Evolutionary conservation across 306 rosid species (phyloP), one percentile per base, ranked within the genome.

Genomic region (Cucumis melo): DNA sequence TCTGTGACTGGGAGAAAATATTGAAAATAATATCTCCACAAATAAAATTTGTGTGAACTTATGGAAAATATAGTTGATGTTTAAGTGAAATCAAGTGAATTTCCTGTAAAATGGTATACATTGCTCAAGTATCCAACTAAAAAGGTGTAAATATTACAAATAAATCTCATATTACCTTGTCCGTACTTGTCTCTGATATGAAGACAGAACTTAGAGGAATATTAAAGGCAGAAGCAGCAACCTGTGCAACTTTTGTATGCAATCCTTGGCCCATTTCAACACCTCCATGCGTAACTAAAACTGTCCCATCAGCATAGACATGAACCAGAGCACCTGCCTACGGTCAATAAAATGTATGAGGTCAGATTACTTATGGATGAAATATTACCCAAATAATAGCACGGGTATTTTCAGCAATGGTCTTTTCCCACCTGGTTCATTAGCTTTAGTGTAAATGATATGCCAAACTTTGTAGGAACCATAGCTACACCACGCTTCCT

Each of bases 201-300:
- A 94, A 91, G 87, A 94, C 96, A 23, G 95, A 87, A 85, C 84
- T 82, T 77, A 94, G 95, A 73, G 97, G 91, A 81, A 94, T 89
- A 82, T 80, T 79, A 81, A 91, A 94, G 80, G 96, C 96, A 71
- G 98, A 94, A 80, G 97, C 97, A 74, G 98, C 98, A 84, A 94
- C 75, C 85, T 91, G 97, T 60, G 98, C 96, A 80, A 94, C 89
- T 84, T 94, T 94, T 41, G 98, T 91, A 78, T 94, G 98, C 77
- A 94, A 86, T 73, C 98, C 98, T 88, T 94, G 98, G 78, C 98
- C 98, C 97, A 91, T 94, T 81, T 94, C 97, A 67, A 94, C 98
- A 80, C 98, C 98, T 73, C 97, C 98, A 82, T 90, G 98, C 59
- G 95, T 73, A 78, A 94, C 95, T 83, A 94, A 84, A 89, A 94